A percentile compares a stretch with the other conserved stretches of the same genome.
phyloP scores from a whole-genome alignment of 2,329 filamentous ascomycete genomes.

The Amphichorda felina region DNA sequence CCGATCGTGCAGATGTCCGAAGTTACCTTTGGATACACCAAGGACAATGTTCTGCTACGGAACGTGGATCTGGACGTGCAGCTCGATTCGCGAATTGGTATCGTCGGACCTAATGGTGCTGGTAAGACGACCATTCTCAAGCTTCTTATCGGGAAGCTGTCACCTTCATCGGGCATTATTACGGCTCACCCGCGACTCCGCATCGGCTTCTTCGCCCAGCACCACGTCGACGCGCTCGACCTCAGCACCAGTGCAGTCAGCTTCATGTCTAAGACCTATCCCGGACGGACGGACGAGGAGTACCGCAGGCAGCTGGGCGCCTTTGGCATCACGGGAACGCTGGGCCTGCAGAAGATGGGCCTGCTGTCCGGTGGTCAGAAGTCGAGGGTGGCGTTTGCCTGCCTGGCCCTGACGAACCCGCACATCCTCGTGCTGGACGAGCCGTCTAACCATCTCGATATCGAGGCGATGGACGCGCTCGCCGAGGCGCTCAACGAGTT shows the following conservation, averaged over 20 bases:
- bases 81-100: constrained; percentile 94
- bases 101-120: constrained; percentile 97
- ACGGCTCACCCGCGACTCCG: constrained; percentile 80
- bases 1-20: constrained; percentile 96
- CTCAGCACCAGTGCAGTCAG: constrained; percentile 79
- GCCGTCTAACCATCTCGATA: constrained; percentile 96
- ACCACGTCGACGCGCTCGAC: constrained; percentile 94
- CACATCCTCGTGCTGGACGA: constrained; percentile 98
- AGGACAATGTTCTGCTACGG: constrained; percentile 66
- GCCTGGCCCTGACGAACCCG: constrained; percentile 81
- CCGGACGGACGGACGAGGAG: constrained; percentile 87
- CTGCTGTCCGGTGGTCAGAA: constrained; percentile 95
- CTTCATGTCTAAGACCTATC: constrained; percentile 91
- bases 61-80: constrained; percentile 95
- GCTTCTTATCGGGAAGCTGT: constrained; percentile 80
- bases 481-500: constrained; percentile 75
- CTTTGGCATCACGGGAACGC: constrained; percentile 84
- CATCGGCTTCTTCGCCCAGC: constrained; percentile 94
- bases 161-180: constrained; percentile 68
- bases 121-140: constrained; percentile 99
- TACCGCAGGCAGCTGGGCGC: constrained; percentile 92
- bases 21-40: constrained; percentile 79
- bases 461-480: constrained; percentile 96
- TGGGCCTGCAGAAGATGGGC: constrained; percentile 91
- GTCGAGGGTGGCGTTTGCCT: constrained; percentile 96